Conservation (phyloP, 345 rosid genomes). For the Cardamine occulta region DNA sequence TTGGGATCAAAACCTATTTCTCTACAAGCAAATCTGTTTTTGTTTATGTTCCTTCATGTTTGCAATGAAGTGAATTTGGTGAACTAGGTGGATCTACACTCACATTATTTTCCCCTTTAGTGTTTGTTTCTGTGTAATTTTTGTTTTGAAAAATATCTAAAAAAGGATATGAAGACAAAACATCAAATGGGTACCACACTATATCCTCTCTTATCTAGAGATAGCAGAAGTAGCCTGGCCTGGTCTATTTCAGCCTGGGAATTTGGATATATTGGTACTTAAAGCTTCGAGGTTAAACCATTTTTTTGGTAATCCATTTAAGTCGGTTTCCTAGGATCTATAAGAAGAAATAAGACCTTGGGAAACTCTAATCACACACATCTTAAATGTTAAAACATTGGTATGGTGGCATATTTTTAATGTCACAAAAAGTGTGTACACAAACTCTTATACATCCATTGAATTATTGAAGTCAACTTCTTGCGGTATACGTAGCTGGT, state of each 20-base stretch:
- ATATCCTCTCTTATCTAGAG: neutral
- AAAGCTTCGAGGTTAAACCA: neutral
- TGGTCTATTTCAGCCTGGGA: neutral
- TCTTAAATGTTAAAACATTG: neutral
- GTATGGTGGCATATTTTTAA: neutral
- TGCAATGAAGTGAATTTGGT: neutral
- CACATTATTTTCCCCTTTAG: neutral
- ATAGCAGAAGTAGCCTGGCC: neutral
- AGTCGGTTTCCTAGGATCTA: neutral
- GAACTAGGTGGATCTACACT: neutral
- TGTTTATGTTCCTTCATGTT: neutral
- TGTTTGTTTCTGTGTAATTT: neutral
- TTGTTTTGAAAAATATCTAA: neutral
- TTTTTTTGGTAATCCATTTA: neutral
- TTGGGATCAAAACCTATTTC: neutral
- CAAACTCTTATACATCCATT: neutral
- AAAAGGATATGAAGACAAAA: neutral
- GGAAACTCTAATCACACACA: constrained; percentile 6
- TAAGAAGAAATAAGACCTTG: neutral
- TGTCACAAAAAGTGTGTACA: neutral
- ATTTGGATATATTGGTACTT: neutral
- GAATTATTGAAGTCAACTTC: constrained; percentile 16
- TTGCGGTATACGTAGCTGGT: constrained; percentile 9
- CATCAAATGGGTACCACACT: neutral
- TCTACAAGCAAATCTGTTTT: neutral